Evolutionary conservation across 306 rosid genomes (phyloP), one percentile per base, ranked within the genome.

Genomic region (Myrica gale): DNA sequence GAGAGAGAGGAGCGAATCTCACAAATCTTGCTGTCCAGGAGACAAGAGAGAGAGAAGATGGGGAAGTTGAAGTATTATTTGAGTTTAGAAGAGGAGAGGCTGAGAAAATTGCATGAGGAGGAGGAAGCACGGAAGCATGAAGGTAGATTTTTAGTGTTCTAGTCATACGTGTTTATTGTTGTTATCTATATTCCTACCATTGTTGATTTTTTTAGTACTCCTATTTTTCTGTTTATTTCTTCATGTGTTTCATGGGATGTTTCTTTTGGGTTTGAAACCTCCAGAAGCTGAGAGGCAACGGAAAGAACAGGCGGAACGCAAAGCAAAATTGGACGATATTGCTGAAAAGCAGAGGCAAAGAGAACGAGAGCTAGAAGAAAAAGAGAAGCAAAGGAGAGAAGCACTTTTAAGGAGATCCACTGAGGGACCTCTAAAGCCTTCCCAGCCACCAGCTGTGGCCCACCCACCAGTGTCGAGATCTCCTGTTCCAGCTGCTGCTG

Each of bases 321-420:
- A 68, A 51, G 93, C 91, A 4, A 96, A 92, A 74, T 79, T 96
- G 77, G 97, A 80, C 2, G 94, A 86, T 84, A 89, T 88, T 7
- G 86, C 91, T 46, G 97, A 90, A 81, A 96, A 84, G 81, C 98
- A 90, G 89, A 88, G 84, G 81, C 97, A 83, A 68, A 90, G 98
- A 73, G 94, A 89, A 82, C 82, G 23, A 74, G 99, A 96, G 68
- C 74, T 90, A 3, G 98, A 92, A 56, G 96, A 92, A 78, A 96
- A 92, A 71, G 93, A 90, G 81, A 92, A 77, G 79, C 84, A 67
- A 39, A 81, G 88, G 84, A 86, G 83, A 68, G 95, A 94, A 79
- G 83, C 79, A 20, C 82, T 93, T 32, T 71, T 88, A 76, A 86
- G 87, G 52, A 78, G 84, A 76, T 3, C 86, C 16, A 11, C 85